These are phyloP conservation scores for Paramecium bursaria DNA, from an alignment of 73 alveolate species.

Conservation along the genomic window DNA sequence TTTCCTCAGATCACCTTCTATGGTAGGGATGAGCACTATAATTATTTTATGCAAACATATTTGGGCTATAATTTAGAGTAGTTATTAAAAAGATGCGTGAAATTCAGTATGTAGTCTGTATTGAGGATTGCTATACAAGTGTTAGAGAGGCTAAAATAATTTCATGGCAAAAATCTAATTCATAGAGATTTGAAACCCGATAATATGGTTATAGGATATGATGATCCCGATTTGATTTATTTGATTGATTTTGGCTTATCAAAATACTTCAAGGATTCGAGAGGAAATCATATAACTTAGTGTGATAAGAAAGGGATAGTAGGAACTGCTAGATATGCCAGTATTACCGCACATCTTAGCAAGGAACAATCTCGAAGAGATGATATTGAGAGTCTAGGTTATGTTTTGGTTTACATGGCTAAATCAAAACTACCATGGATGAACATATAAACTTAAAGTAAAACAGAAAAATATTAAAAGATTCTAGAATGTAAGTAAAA, in stretches of 20 bases:
- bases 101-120: slow-evolving; percentile 69
- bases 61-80: slow-evolving; percentile 37
- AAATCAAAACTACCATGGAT: slow-evolving; percentile 77
- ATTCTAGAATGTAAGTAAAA: slow-evolving; percentile 6
- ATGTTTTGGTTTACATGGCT: slow-evolving; percentile 72
- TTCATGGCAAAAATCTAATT: slow-evolving; percentile 74
- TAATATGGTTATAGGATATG: slow-evolving; percentile 77
- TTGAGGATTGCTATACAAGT: slow-evolving; percentile 69
- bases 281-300: slow-evolving; percentile 77
- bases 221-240: slow-evolving; percentile 68
- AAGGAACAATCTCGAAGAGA: slow-evolving; percentile 81
- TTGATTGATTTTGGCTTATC: slow-evolving; percentile 81
- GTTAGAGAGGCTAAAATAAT: slow-evolving; percentile 75
- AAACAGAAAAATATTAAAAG: slow-evolving; percentile 59
- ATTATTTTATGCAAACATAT: slow-evolving; percentile 49
- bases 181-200: slow-evolving; percentile 85
- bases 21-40: slow-evolving; percentile 51
- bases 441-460: slow-evolving; percentile 71
- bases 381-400: slow-evolving; percentile 80
- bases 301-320: slow-evolving; percentile 76
- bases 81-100: not conserved
- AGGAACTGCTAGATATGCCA: slow-evolving; percentile 95
- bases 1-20: slow-evolving; percentile 39
- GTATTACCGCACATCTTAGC: slow-evolving; percentile 93
- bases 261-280: slow-evolving; percentile 75